Conservation (phyloP, 192 early-diverging fungal genomes). For the Endogone sp. region DNA sequence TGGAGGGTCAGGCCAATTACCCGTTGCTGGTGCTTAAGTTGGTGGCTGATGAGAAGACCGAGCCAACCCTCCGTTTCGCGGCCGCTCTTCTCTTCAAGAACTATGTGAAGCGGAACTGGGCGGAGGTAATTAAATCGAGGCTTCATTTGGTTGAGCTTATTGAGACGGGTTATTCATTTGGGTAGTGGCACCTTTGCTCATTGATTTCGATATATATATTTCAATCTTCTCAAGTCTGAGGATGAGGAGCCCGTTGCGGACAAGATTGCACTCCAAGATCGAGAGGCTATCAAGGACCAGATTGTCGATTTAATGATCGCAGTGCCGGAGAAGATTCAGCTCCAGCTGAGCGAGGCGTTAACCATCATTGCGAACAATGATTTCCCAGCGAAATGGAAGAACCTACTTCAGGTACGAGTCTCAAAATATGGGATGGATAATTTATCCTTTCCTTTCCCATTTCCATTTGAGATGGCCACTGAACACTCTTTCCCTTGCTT, state of each 20-base stretch:
- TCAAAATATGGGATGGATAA: neutral
- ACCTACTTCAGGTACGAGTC: conserved; percentile 61
- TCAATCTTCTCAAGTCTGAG: conserved; percentile 20
- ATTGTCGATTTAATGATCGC: conserved; percentile 86
- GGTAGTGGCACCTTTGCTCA: neutral
- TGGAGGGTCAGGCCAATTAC: conserved; percentile 62
- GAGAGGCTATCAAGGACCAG: conserved; percentile 74
- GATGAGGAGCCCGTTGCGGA: conserved; percentile 52
- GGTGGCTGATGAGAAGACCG: conserved; percentile 54
- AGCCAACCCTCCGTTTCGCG: conserved; percentile 68
- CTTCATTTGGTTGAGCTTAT: neutral
- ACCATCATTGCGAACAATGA: conserved; percentile 89
- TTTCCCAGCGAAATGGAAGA: conserved; percentile 88
- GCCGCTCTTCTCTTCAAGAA: conserved; percentile 96
- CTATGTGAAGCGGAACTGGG: conserved; percentile 88
- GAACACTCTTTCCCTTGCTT: neutral
- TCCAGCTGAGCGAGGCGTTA: conserved; percentile 91
- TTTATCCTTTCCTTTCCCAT: conserved; percentile 6
- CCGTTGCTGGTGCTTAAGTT: conserved; percentile 70
- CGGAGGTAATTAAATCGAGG: conserved; percentile 21
- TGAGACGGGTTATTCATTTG: neutral
- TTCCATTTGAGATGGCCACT: neutral
- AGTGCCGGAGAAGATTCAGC: conserved; percentile 72
- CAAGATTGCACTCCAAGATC: conserved; percentile 57
- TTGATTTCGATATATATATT: neutral